These are phyloP conservation scores for Tetraselmis striata DNA, from an alignment of 139 green algal species.

Conservation along the genomic window DNA sequence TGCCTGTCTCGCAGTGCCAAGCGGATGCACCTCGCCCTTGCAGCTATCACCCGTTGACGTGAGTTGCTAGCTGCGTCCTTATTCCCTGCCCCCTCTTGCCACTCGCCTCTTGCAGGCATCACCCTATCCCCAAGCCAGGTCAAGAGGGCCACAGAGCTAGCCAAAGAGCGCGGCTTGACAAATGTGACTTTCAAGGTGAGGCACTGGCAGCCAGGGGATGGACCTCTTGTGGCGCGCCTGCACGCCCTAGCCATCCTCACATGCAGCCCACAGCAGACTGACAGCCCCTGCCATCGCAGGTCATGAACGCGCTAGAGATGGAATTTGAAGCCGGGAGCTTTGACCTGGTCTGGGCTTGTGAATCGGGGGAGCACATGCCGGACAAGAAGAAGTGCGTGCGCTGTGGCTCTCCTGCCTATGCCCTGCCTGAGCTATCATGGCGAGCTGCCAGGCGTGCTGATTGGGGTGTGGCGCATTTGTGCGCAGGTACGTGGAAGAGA, in stretches of 20 bases:
- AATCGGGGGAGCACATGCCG: conserved; percentile 97
- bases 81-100: neutral
- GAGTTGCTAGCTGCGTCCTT: neutral
- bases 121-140: conserved; percentile 85
- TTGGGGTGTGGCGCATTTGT: neutral
- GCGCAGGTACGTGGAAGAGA: conserved; percentile 77
- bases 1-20: no score
- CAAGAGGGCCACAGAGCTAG: conserved; percentile 69
- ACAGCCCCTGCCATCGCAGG: no score
- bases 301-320: conserved; percentile 94
- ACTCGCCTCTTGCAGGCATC: conserved; percentile 57
- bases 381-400: conserved; percentile 75
- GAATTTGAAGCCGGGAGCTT: conserved; percentile 78
- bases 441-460: neutral
- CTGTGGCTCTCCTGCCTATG: neutral
- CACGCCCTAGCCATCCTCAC: no score
- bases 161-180: conserved; percentile 56
- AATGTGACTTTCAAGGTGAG: conserved; percentile 64
- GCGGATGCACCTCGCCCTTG: no score
- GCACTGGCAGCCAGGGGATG: no score
- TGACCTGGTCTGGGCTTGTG: conserved; percentile 96
- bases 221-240: no score
- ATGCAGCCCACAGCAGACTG: no score
- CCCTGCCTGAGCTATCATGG: neutral
- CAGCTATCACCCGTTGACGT: no score